Evolutionary conservation across 2,329 filamentous ascomycete species (phyloP).

Genomic region (Domatiomyces globalis): DNA sequence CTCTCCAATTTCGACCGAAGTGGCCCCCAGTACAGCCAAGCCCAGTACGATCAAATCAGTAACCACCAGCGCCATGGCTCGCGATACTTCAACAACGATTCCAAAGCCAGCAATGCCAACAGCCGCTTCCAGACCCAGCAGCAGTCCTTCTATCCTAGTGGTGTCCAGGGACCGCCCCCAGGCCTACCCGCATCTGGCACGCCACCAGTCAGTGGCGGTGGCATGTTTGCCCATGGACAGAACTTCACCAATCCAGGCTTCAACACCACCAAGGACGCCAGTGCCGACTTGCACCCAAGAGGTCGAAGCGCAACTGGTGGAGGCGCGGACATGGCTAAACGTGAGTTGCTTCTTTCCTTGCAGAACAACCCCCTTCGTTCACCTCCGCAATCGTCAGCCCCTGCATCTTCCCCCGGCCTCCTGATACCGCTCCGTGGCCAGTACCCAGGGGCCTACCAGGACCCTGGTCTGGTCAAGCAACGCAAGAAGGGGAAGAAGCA

Average conservation of each 20-base stretch:
- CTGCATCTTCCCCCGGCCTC: constrained; percentile 83
- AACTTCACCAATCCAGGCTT: constrained; percentile 54
- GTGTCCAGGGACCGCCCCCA: constrained; percentile 83
- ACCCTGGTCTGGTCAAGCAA: constrained; percentile 80
- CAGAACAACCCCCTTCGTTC: constrained; percentile 72
- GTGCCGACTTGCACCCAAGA: constrained; percentile 62
- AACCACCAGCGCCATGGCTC: constrained; percentile 67
- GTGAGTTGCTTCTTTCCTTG: constrained; percentile 95
- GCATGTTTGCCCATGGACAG: constrained; percentile 83
- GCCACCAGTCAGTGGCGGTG: constrained; percentile 62
- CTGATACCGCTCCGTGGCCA: constrained; percentile 77
- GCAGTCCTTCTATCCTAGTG: constrained; percentile 63
- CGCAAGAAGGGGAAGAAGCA: constrained; percentile 99
- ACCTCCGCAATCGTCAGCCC: constrained; percentile 59
- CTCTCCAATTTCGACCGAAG: constrained; percentile 36
- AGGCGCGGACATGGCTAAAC: constrained; percentile 77
- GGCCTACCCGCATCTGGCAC: constrained; percentile 91
- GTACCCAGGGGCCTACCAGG: constrained; percentile 73
- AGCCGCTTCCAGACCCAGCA: constrained; percentile 26
- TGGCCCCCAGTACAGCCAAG: constrained; percentile 49
- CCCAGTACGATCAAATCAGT: constrained; percentile 40
- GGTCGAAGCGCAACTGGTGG: constrained; percentile 51
- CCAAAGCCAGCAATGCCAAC: constrained; percentile 14
- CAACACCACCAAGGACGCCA: constrained; percentile 57
- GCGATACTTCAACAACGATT: constrained; percentile 75